Conservation (phyloP, 106 monocot genomes). For the Posidonia australis region DNA sequence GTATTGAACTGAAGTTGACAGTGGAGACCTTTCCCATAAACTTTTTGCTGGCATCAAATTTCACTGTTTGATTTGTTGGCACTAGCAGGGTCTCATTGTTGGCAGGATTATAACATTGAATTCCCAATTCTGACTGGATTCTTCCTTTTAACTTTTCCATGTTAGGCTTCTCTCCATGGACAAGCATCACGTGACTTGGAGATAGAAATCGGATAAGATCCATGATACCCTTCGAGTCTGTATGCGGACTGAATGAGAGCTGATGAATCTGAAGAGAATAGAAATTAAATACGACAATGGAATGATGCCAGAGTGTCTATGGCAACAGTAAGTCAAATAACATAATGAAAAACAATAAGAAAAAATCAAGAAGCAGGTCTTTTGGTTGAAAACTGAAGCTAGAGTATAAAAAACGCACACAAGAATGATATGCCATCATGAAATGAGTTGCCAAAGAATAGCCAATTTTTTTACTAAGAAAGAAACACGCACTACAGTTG, state of each 20-base stretch:
- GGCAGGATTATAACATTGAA: constrained; percentile 63
- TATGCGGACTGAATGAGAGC: constrained; percentile 92
- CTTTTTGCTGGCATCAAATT: constrained; percentile 38
- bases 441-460: neutral
- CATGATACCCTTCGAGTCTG: constrained; percentile 98
- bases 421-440: neutral
- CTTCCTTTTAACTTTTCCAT: constrained; percentile 70
- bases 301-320: neutral
- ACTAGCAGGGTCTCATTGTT: constrained; percentile 63
- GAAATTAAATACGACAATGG: neutral
- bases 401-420: neutral
- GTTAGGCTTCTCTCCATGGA: constrained; percentile 94
- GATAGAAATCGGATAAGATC: constrained; percentile 76
- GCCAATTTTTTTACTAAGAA: no score
- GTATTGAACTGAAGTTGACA: neutral
- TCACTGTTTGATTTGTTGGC: constrained; percentile 40
- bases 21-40: constrained; percentile 34
- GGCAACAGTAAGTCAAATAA: neutral
- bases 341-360: neutral
- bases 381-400: no score
- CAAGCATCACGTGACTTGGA: constrained; percentile 77
- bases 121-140: constrained; percentile 72
- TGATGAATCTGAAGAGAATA: constrained; percentile 67
- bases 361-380: neutral
- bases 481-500: no score